Evolutionary conservation across 495 filamentous ascomycete genomes (phyloP).

Genomic region (Penicillium antarcticum): DNA sequence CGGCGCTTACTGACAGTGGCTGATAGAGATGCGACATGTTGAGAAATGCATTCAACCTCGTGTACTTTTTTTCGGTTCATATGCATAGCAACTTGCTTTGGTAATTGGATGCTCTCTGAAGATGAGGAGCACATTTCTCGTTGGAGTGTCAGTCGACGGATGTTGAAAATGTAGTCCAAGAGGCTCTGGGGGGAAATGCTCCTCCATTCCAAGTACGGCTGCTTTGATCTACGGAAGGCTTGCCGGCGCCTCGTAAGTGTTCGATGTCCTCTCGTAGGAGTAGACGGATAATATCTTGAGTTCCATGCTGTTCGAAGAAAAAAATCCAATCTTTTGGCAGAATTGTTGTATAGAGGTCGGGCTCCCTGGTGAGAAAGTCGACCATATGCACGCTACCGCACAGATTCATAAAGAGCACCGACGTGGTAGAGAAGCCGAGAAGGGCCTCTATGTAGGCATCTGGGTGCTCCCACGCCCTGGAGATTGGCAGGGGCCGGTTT

Average conservation of each 20-base stretch:
- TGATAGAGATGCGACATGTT: slow-evolving; percentile 52
- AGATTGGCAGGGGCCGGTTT: slow-evolving; percentile 52
- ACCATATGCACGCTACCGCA: slow-evolving; percentile 94
- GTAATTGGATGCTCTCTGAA: slow-evolving; percentile 43
- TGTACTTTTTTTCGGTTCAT: slow-evolving; percentile 97
- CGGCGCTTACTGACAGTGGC: slow-evolving; percentile 53
- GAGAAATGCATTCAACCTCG: slow-evolving; percentile 68
- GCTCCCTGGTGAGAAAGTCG: slow-evolving; percentile 89
- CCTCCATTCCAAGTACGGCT: slow-evolving; percentile 44
- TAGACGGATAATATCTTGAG: slow-evolving; percentile 73
- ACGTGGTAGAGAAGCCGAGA: slow-evolving; percentile 69
- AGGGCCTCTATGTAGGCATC: slow-evolving; percentile 78
- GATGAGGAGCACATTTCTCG: slow-evolving; percentile 50
- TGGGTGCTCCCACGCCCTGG: slow-evolving; percentile 50
- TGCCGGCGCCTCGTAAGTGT: slow-evolving; percentile 9
- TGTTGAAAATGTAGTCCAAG: slow-evolving; percentile 68
- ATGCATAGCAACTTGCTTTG: slow-evolving; percentile 71
- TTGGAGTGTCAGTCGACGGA: slow-evolving; percentile 65
- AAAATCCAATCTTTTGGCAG: slow-evolving; percentile 76
- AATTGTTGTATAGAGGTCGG: slow-evolving; percentile 69
- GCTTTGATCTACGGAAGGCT: slow-evolving; percentile 1
- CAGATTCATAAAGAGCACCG: slow-evolving; percentile 76
- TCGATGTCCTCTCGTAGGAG: slow-evolving; percentile 71
- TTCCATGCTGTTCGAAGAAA: slow-evolving; percentile 67
- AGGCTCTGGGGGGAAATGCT: slow-evolving; percentile 63